Conservation (phyloP, 2,329 filamentous ascomycete species). For the Calonectria pteridis region DNA sequence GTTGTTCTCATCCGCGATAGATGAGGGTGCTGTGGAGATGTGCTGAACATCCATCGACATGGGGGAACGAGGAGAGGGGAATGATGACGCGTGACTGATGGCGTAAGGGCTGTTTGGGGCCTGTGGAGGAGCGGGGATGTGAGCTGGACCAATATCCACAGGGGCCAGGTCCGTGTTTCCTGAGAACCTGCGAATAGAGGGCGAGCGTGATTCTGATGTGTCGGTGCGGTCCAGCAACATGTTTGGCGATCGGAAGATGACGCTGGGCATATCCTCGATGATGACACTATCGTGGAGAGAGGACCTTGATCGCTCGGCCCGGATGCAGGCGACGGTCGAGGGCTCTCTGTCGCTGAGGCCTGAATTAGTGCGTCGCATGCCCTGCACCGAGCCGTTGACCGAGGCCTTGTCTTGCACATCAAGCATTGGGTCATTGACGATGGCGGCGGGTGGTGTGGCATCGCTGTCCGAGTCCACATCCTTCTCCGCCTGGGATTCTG, state of each 20-base stretch:
- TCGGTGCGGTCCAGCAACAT: conserved; percentile 50
- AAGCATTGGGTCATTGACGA: conserved; percentile 37
- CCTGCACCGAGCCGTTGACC: conserved; percentile 37
- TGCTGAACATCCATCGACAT: conserved; percentile 79
- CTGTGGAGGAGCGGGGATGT: conserved; percentile 58
- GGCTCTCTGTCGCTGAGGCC: conserved; percentile 57
- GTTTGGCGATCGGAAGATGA: conserved; percentile 56
- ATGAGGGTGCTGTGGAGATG: conserved; percentile 81
- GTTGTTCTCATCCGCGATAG: conserved; percentile 76
- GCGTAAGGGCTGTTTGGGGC: conserved; percentile 75
- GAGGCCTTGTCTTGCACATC: conserved; percentile 40
- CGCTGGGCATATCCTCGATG: conserved; percentile 58
- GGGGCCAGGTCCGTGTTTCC: conserved; percentile 61
- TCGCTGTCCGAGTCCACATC: conserved; percentile 61
- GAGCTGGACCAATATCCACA: conserved; percentile 63
- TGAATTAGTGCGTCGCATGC: conserved; percentile 60
- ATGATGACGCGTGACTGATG: conserved; percentile 73
- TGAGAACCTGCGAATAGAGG: conserved; percentile 59
- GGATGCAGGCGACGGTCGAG: conserved; percentile 48
- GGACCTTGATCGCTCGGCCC: conserved; percentile 62
- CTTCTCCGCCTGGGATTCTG: conserved; percentile 56
- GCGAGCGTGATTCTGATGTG: conserved; percentile 55
- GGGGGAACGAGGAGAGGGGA: conserved; percentile 77
- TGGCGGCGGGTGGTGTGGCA: conserved; percentile 49
- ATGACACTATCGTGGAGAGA: conserved; percentile 67